Percentiles rank a stretch among this genome's conserved stretches.
phyloP scores from a whole-genome alignment of 2,329 filamentous ascomycete species.

The Diaporthe aspalathi region DNA sequence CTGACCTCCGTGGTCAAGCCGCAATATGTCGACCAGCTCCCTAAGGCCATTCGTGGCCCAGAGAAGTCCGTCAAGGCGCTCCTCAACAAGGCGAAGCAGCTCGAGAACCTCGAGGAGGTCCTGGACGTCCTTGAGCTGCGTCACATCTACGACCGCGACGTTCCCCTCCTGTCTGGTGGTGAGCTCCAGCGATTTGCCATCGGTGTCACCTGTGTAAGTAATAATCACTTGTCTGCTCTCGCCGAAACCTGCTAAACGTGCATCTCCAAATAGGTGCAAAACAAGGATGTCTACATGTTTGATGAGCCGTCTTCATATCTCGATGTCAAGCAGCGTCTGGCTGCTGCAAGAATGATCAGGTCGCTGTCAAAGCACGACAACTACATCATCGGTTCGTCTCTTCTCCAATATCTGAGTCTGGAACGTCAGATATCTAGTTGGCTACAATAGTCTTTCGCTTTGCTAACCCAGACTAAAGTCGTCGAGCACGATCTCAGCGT shows the following conservation, averaged over 20 bases:
- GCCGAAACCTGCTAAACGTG: background rate
- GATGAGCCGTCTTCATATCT: conserved; percentile 99
- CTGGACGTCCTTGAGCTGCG: conserved; percentile 85
- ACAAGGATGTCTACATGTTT: conserved; percentile 82
- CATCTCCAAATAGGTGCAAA: conserved; percentile 33
- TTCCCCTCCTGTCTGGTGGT: conserved; percentile 91
- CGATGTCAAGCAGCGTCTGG: conserved; percentile 98
- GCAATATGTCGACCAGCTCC: conserved; percentile 99
- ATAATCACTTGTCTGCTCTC: background rate
- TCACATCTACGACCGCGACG: conserved; percentile 92
- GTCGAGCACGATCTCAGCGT: conserved; percentile 99
- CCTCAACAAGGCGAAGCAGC: conserved; percentile 79
- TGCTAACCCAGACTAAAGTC: conserved; percentile 57
- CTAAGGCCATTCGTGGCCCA: conserved; percentile 85
- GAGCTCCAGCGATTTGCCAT: conserved; percentile 99
- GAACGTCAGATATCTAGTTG: background rate
- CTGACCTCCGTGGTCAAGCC: conserved; percentile 98
- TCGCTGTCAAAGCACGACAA: conserved; percentile 88
- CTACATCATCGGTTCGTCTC: conserved; percentile 78
- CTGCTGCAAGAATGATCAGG: conserved; percentile 91
- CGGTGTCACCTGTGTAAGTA: conserved; percentile 82
- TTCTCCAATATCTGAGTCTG: background rate
- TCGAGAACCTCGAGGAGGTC: conserved; percentile 85
- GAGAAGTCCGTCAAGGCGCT: conserved; percentile 84
- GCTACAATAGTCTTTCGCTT: too few species aligned